Conservation (phyloP, 805 yeast genomes). For the Candida dajiaensis region DNA sequence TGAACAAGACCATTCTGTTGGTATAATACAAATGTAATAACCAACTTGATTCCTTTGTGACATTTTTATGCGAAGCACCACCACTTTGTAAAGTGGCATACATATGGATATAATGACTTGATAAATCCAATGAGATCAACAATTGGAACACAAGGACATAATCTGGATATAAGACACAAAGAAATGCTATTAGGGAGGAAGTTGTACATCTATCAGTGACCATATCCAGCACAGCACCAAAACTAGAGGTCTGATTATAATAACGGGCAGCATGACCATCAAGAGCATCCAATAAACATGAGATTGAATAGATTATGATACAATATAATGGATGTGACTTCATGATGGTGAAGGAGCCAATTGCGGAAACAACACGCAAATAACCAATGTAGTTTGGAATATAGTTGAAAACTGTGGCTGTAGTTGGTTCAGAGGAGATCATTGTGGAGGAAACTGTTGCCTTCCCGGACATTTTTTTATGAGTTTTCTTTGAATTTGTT, state of each 20-base stretch:
- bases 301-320: slow-evolving; percentile 69
- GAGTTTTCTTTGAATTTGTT: not conserved
- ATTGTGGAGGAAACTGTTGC: not conserved
- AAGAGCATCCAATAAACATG: slow-evolving; percentile 90
- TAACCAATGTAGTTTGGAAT: slow-evolving; percentile 94
- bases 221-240: slow-evolving; percentile 98
- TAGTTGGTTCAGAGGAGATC: slow-evolving; percentile 25
- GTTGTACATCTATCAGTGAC: slow-evolving; percentile 98
- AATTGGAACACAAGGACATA: slow-evolving; percentile 63
- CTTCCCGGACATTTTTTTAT: not conserved
- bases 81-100: slow-evolving; percentile 85
- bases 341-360: slow-evolving; percentile 80
- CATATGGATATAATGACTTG: slow-evolving; percentile 98
- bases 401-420: slow-evolving; percentile 60
- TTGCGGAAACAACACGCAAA: slow-evolving; percentile 73
- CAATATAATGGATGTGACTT: slow-evolving; percentile 76
- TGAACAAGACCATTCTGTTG: slow-evolving; percentile 73
- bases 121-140: slow-evolving; percentile 76
- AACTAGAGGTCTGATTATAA: slow-evolving; percentile 81
- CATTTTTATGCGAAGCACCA: slow-evolving; percentile 74
- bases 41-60: slow-evolving; percentile 63
- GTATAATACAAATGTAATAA: slow-evolving; percentile 82
- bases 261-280: slow-evolving; percentile 95
- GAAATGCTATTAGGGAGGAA: slow-evolving; percentile 81
- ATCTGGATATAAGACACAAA: slow-evolving; percentile 73